Percentiles rank a stretch among this genome's conserved stretches.
These are phyloP conservation scores for Elymus sibiricus DNA, from an alignment of 176 grass and related monocot genomes.

Conservation along the genomic window DNA sequence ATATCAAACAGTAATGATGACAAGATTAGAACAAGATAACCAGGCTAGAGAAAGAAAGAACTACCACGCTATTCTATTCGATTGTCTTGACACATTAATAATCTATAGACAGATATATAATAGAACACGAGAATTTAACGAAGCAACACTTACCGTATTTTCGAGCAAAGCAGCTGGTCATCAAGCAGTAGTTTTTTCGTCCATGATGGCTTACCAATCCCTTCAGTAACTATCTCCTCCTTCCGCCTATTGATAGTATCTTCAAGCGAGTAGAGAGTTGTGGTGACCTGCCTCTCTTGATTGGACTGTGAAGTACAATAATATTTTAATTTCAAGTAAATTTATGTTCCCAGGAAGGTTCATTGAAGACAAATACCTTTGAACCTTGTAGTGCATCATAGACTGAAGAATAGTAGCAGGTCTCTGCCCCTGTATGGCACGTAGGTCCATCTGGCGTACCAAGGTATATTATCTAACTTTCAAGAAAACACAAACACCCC, in stretches of 20 bases:
- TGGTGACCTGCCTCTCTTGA: conserved; percentile 46
- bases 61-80: not conserved
- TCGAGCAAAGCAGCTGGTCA: conserved; percentile 74
- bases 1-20: not conserved
- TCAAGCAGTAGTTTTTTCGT: conserved; percentile 82
- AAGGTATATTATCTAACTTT: conserved; percentile 88
- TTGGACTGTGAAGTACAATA: conserved; percentile 16
- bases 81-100: not conserved
- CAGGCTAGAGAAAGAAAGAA: not conserved
- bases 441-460: conserved; percentile 95
- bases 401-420: conserved; percentile 87
- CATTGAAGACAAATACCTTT: conserved; percentile 46
- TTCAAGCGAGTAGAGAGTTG: conserved; percentile 81
- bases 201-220: conserved; percentile 74
- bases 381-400: conserved; percentile 60
- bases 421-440: conserved; percentile 90
- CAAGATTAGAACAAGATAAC: not conserved
- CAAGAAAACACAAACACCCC: not conserved
- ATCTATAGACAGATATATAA: not conserved
- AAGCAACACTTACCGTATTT: conserved; percentile 56
- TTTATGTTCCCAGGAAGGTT: not conserved
- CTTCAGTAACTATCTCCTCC: conserved; percentile 50
- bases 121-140: not conserved
- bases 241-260: conserved; percentile 73
- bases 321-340: not conserved